Base-by-base conservation (phyloP, 2,329 filamentous ascomycete genomes). In the Aureobasidium melanogenum region DNA sequence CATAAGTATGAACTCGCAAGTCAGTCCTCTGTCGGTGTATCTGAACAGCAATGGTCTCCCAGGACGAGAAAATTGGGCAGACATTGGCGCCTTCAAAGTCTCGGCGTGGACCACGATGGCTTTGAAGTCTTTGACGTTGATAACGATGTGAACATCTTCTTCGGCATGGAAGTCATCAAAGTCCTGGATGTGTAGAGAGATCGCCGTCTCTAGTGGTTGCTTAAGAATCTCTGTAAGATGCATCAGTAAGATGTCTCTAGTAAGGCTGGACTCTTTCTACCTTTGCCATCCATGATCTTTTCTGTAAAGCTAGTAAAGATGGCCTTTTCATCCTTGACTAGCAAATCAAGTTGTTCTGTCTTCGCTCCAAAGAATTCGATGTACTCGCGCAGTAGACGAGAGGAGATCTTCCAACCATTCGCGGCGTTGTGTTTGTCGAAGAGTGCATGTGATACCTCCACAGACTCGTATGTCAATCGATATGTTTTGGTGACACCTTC, bases 241-340 rank as follows among this genome's bases (percentile, higher is more conserved):
- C 58, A 65, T 63, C 14, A 55, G 59, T 36, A 17, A 26, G 10
- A 38, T 32, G 17, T 22, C 36, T 30, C 3, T 9, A 2, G 14
- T 14, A 38, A 7, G 2, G 14, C 6, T 22, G 4, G 15, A 47
- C 2, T 43, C 6, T 63, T 70, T 60, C n/a, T 72, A 81, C 82
- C 80, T 74, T 83, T 85, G 8, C 86, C 85, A 66, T 85, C 87
- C 61, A 85, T 81, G 9, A 88, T 84, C 74, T 90, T 92, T 71
- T 92, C 89, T 0, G 88, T 91, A 68, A 89, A 92, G 69, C 88
- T 91, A 28, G 88, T 89, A 67, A 93, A 89, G 62, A 89, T 88
- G 17, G 88, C 81, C 63, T 82, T 81, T 10, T 77, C 85, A 50
- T 88, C 83, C 58, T 88, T 84, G 14, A 86, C 85, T 69, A 88